These are phyloP conservation scores for Pichia terricola DNA, from an alignment of 1,139 yeast genomes.

Conservation along the genomic window DNA sequence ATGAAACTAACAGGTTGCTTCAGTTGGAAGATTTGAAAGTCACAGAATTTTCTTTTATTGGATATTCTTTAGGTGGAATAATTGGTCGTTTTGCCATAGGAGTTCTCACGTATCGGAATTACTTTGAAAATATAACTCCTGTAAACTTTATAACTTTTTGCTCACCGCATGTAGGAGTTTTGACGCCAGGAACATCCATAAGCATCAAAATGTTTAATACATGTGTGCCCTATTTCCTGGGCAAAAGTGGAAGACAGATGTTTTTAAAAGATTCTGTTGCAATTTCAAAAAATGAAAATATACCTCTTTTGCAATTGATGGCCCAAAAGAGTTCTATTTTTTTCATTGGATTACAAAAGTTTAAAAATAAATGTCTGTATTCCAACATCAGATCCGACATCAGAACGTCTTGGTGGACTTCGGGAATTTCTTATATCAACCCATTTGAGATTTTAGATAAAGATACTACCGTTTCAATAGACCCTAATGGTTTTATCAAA, in stretches of 20 bases:
- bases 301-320: conserved; percentile 49
- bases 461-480: conserved; percentile 21
- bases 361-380: conserved; percentile 48
- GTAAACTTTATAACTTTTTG: conserved; percentile 67
- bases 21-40: conserved; percentile 21
- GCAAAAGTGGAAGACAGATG: conserved; percentile 64
- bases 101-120: conserved; percentile 42
- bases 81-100: conserved; percentile 74
- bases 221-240: conserved; percentile 52
- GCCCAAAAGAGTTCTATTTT: conserved; percentile 55
- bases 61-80: conserved; percentile 79
- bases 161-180: conserved; percentile 74
- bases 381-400: conserved; percentile 73
- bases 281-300: conserved; percentile 3
- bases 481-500: conserved; percentile 24
- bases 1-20: conserved; percentile 32
- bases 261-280: conserved; percentile 44
- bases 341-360: conserved; percentile 42
- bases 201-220: conserved; percentile 40
- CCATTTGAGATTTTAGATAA: conserved; percentile 40
- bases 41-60: conserved; percentile 56
- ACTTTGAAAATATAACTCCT: conserved; percentile 37
- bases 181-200: conserved; percentile 48
- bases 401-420: conserved; percentile 75
- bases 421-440: conserved; percentile 57